Evolutionary conservation across 495 filamentous ascomycete species (phyloP).

Genomic region (Viridothelium virens): DNA sequence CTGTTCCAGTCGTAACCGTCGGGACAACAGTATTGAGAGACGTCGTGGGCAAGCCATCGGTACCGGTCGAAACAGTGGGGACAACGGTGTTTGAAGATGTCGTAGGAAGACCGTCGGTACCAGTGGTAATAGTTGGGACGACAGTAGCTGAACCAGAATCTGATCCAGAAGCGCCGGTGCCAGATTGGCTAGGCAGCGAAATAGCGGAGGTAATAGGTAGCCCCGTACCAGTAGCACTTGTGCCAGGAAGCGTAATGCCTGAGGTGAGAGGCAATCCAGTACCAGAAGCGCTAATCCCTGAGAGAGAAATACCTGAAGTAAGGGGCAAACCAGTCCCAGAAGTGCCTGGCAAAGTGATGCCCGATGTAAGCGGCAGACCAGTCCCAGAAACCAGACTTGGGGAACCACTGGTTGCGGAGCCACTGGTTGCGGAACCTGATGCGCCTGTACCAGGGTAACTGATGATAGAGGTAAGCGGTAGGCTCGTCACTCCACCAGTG

Average conservation of each 20-base stretch:
- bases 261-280: neutral
- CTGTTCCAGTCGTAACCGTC: conserved; percentile 12
- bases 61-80: neutral
- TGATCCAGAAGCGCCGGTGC: neutral
- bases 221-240: neutral
- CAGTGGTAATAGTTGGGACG: neutral
- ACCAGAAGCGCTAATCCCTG: neutral
- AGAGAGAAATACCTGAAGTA: neutral
- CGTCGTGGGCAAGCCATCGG: neutral
- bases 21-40: conserved; percentile 7
- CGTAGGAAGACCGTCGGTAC: neutral
- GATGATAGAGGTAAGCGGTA: neutral
- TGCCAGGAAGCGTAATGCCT: neutral
- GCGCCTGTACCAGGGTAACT: neutral
- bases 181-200: neutral
- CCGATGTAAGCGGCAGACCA: neutral
- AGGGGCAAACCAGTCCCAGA: neutral
- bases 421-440: neutral
- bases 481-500: neutral
- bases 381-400: neutral
- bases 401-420: neutral
- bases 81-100: conserved; percentile 2
- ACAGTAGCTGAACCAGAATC: neutral
- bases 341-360: neutral
- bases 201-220: neutral